phyloP scores from a whole-genome alignment of 345 rosid genomes.

The Eucalyptus coolabah region DNA sequence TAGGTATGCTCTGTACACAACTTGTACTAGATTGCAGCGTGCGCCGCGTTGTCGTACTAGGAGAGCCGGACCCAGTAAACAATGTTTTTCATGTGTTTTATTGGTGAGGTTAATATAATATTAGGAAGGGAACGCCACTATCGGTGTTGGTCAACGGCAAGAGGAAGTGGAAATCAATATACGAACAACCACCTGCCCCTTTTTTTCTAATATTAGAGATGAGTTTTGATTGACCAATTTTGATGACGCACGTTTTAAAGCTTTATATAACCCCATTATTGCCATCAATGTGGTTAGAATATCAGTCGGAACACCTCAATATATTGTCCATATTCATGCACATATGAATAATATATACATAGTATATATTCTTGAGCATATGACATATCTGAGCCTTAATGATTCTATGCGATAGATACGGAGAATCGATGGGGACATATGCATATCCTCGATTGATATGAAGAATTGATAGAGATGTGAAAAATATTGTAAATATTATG shows the following conservation, averaged over 20 bases:
- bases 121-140: background rate
- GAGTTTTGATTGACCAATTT: background rate
- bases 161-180: background rate
- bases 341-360: background rate
- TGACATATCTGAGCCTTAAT: background rate
- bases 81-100: background rate
- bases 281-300: background rate
- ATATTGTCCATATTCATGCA: background rate
- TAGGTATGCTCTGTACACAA: background rate
- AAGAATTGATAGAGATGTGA: background rate
- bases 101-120: background rate
- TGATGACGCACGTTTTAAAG: background rate
- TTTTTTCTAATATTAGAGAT: background rate
- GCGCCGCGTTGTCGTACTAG: background rate
- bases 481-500: background rate
- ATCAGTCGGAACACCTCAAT: background rate
- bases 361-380: background rate
- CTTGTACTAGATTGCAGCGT: background rate
- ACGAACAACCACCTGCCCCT: background rate
- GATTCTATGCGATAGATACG: background rate
- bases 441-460: background rate
- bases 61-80: background rate
- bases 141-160: background rate
- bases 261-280: background rate
- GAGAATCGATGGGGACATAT: background rate